phyloP scores from a whole-genome alignment of 2,329 filamentous ascomycete species.

The Fusarium torulosum region DNA sequence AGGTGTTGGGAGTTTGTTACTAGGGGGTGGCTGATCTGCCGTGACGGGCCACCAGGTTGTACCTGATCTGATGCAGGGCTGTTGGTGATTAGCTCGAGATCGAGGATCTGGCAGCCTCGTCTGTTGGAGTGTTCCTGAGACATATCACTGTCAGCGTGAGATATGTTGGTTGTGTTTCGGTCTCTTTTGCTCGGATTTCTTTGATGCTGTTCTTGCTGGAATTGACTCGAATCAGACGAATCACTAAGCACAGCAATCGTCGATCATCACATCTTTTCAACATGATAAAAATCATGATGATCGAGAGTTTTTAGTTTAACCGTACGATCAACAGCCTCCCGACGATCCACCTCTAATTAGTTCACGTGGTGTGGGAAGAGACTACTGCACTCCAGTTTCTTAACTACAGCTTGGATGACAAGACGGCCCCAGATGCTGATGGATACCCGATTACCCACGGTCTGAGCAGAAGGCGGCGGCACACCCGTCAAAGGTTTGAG shows the following conservation, averaged over 20 bases:
- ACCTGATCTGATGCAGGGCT: slow-evolving; percentile 28
- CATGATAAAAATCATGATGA: slow-evolving; percentile 9
- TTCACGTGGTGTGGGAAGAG: slow-evolving; percentile 28
- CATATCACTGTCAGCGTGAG: slow-evolving; percentile 15
- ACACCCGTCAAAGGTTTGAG: slow-evolving; percentile 10
- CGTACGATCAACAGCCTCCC: slow-evolving; percentile 12
- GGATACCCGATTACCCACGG: slow-evolving; percentile 1
- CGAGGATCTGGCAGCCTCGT: slow-evolving; percentile 7
- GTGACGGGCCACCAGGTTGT: slow-evolving; percentile 22
- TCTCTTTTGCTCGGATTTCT: background rate
- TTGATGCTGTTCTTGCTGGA: slow-evolving; percentile 18
- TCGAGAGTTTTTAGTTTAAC: background rate
- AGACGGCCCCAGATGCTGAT: slow-evolving; percentile 8
- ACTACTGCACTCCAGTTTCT: slow-evolving; percentile 3
- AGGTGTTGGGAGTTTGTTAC: slow-evolving; percentile 15
- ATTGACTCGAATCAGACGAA: slow-evolving; percentile 6
- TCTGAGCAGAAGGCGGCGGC: slow-evolving; percentile 12
- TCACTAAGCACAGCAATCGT: slow-evolving; percentile 16
- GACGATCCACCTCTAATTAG: slow-evolving; percentile 22
- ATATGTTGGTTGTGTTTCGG: slow-evolving; percentile 5
- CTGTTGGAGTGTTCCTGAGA: slow-evolving; percentile 22
- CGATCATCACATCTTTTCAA: slow-evolving; percentile 18
- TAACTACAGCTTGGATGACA: slow-evolving; percentile 15
- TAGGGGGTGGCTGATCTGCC: slow-evolving; percentile 17
- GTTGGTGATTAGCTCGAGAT: slow-evolving; percentile 19